phyloP scores from a whole-genome alignment of 1,139 yeast species.

The Yamadazyma dendronema region DNA sequence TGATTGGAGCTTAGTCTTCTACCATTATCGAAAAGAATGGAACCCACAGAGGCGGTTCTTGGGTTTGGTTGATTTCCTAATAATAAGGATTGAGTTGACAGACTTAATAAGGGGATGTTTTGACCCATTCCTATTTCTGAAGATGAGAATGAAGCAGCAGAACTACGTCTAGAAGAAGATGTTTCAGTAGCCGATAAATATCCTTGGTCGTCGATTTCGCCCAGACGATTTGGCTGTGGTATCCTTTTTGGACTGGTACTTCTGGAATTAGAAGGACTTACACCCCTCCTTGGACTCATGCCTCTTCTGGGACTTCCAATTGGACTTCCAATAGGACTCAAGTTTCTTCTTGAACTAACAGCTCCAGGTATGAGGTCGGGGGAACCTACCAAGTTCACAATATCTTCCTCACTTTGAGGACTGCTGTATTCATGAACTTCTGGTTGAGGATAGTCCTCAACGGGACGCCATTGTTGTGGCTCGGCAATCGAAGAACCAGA shows the following conservation, averaged over 20 bases:
- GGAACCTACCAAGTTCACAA: conserved; percentile 17
- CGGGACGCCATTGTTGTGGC: too few species aligned
- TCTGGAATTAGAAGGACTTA: conserved; percentile 2
- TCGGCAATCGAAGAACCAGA: too few species aligned
- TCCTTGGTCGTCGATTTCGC: conserved; percentile 8
- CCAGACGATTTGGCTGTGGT: neutral
- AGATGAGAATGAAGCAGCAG: conserved; percentile 24
- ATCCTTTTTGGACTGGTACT: conserved; percentile 1
- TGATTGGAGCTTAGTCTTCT: conserved; percentile 20
- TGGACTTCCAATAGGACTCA: conserved; percentile 14
- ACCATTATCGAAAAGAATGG: conserved; percentile 27
- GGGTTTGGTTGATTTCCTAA: conserved; percentile 10
- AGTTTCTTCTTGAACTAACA: conserved; percentile 13
- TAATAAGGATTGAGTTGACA: conserved; percentile 29
- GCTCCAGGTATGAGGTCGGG: conserved; percentile 15
- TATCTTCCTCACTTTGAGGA: conserved; percentile 17
- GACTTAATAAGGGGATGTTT: conserved; percentile 36
- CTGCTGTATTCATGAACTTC: neutral
- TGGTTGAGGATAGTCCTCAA: too few species aligned
- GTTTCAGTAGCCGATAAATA: conserved; percentile 15
- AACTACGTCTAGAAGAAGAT: conserved; percentile 18
- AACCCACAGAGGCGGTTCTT: conserved; percentile 25
- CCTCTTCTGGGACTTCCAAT: conserved; percentile 10
- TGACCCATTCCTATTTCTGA: conserved; percentile 32
- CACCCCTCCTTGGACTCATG: conserved; percentile 8